phyloP scores from a whole-genome alignment of 306 rosid genomes.

The Prunus mira region DNA sequence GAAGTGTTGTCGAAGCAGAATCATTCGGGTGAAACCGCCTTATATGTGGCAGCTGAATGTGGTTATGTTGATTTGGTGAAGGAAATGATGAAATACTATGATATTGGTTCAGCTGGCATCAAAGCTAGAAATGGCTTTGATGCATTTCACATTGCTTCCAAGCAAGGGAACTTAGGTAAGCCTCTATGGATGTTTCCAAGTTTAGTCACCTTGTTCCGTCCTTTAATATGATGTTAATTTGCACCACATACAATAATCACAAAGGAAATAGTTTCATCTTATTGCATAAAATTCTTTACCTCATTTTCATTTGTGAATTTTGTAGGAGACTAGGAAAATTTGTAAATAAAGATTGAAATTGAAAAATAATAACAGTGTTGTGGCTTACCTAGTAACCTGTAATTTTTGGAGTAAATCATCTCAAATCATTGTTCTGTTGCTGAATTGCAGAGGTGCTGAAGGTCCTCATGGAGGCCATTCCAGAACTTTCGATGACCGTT shows the following conservation, averaged over 20 bases:
- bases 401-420: neutral
- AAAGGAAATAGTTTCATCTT: neutral
- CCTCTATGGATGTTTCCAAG: slow-evolving; percentile 13
- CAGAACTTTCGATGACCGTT: slow-evolving; percentile 70
- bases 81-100: slow-evolving; percentile 50
- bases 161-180: slow-evolving; percentile 67
- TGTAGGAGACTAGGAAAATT: neutral
- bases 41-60: slow-evolving; percentile 60
- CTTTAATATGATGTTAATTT: slow-evolving; percentile 8
- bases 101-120: slow-evolving; percentile 43
- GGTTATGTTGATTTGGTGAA: slow-evolving; percentile 53
- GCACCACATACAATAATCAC: neutral
- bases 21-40: slow-evolving; percentile 59
- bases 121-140: slow-evolving; percentile 73
- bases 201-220: neutral
- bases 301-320: neutral
- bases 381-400: neutral
- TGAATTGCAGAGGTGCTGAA: slow-evolving; percentile 57
- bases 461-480: slow-evolving; percentile 59
- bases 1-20: slow-evolving; percentile 56
- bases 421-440: slow-evolving; percentile 4
- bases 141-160: slow-evolving; percentile 79
- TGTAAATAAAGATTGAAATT: neutral
- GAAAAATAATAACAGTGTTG: neutral
- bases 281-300: neutral